Conservation (phyloP, 2,329 filamentous ascomycete genomes). For the Xylariaceae sp. region DNA sequence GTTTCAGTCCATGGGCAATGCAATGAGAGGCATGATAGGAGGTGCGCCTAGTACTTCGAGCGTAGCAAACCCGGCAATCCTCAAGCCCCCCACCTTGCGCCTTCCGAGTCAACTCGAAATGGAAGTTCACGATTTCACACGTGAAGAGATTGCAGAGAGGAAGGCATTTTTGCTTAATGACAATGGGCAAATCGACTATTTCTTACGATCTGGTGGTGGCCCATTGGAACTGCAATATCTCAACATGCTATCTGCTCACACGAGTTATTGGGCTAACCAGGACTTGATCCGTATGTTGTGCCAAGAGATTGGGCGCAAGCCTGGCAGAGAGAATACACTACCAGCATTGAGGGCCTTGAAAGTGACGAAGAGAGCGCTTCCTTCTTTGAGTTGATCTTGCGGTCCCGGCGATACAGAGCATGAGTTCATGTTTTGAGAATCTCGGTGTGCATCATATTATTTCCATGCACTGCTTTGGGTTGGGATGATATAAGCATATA, state of each 20-base stretch:
- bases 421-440: no score
- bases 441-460: no score
- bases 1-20: constrained; percentile 59
- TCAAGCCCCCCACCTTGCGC: constrained; percentile 38
- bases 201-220: constrained; percentile 75
- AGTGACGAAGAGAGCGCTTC: constrained; percentile 35
- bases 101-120: constrained; percentile 73
- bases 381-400: constrained; percentile 9
- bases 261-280: constrained; percentile 82
- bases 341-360: constrained; percentile 58
- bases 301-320: constrained; percentile 74
- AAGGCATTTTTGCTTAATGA: constrained; percentile 87
- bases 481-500: neutral
- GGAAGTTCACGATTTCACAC: constrained; percentile 90
- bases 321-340: constrained; percentile 59
- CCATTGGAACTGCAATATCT: constrained; percentile 92
- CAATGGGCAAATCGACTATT: constrained; percentile 94
- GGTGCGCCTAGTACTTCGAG: constrained; percentile 24
- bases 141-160: constrained; percentile 88
- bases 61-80: constrained; percentile 21
- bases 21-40: constrained; percentile 56
- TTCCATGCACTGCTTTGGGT: neutral
- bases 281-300: constrained; percentile 92
- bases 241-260: constrained; percentile 94
- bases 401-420: no score